Conservation (phyloP, 179 eudicot species). For the Camellia oleifera region DNA sequence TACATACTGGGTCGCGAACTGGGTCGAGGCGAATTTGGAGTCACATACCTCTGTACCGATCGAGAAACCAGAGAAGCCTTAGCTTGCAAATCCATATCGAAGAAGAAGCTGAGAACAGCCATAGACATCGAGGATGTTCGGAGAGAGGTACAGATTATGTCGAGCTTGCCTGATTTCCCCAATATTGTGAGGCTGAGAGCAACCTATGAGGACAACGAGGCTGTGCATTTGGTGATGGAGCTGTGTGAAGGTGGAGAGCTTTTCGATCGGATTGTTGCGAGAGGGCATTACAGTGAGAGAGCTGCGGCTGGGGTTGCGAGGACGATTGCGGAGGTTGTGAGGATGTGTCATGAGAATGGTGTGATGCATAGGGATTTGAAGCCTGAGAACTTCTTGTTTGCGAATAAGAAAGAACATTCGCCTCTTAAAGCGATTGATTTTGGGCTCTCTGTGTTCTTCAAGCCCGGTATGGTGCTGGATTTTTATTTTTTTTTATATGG, state of each 20-base stretch:
- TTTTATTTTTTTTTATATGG: no score
- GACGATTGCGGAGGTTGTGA: conserved; percentile 59
- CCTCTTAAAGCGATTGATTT: conserved; percentile 83
- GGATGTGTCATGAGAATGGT: conserved; percentile 72
- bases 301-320: conserved; percentile 53
- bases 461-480: conserved; percentile 49
- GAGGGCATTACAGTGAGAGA: conserved; percentile 55
- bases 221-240: conserved; percentile 68
- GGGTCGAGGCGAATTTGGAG: conserved; percentile 89
- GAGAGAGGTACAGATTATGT: conserved; percentile 85
- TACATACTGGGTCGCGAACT: conserved; percentile 70
- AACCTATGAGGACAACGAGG: conserved; percentile 58
- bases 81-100: conserved; percentile 79
- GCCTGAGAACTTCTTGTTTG: conserved; percentile 90
- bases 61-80: conserved; percentile 52
- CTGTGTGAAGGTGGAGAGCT: conserved; percentile 66
- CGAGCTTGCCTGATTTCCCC: conserved; percentile 52
- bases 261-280: conserved; percentile 58
- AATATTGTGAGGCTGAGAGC: conserved; percentile 50
- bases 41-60: conserved; percentile 80
- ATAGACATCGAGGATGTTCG: conserved; percentile 84
- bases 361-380: conserved; percentile 86
- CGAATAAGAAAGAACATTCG: conserved; percentile 80
- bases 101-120: conserved; percentile 71
- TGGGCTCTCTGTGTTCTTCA: conserved; percentile 84